These are phyloP conservation scores for Emmonsiellopsis sp. DNA, from an alignment of 2,329 filamentous ascomycete genomes.

Conservation along the genomic window DNA sequence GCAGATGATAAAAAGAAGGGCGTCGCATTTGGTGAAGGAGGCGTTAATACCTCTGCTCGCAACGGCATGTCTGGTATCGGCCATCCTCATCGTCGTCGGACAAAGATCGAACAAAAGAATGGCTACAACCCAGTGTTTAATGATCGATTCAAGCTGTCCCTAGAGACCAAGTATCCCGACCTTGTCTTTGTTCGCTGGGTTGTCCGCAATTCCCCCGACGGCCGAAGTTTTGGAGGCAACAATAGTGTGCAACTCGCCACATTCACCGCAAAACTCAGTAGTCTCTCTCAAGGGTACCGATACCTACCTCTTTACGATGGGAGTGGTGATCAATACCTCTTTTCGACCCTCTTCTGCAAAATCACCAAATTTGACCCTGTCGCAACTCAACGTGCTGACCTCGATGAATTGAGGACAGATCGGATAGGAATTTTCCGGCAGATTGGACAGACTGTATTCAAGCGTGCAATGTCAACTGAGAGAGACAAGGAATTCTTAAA, in stretches of 20 bases:
- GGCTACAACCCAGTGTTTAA: conserved; percentile 90
- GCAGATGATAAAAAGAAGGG: conserved; percentile 83
- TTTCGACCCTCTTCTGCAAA: conserved; percentile 87
- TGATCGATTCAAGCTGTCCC: conserved; percentile 64
- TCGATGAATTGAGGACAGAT: conserved; percentile 31
- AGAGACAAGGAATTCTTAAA: conserved; percentile 20
- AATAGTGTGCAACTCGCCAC: conserved; percentile 62
- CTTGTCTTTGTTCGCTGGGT: conserved; percentile 90
- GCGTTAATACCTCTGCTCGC: conserved; percentile 54
- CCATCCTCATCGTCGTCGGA: conserved; percentile 67
- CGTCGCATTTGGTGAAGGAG: conserved; percentile 56
- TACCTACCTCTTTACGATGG: conserved; percentile 82
- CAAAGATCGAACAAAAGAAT: conserved; percentile 72
- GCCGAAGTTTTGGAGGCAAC: conserved; percentile 57
- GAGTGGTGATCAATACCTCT: conserved; percentile 85
- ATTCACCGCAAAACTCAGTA: conserved; percentile 86
- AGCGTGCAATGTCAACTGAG: conserved; percentile 31
- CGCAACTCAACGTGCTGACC: conserved; percentile 29
- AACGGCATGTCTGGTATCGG: conserved; percentile 59
- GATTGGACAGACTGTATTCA: conserved; percentile 36
- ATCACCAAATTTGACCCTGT: conserved; percentile 56
- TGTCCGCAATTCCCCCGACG: conserved; percentile 76
- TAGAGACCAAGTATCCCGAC: conserved; percentile 90
- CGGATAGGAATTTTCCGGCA: conserved; percentile 33
- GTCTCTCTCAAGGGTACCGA: conserved; percentile 82